phyloP scores from a whole-genome alignment of 2,329 filamentous ascomycete genomes.

The Claviceps sp. region DNA sequence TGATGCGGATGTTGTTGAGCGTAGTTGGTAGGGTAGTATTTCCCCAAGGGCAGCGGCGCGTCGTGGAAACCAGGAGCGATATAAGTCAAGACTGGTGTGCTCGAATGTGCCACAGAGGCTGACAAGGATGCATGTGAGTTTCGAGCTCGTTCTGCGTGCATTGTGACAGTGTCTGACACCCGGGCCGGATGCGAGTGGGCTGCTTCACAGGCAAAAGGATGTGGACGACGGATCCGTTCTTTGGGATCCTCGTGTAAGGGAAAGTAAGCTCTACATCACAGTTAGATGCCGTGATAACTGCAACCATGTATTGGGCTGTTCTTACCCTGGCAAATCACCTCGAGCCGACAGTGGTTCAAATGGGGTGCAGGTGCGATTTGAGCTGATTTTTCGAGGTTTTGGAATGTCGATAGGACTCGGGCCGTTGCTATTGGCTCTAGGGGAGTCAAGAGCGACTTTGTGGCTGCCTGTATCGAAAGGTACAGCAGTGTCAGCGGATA shows the following conservation, averaged over 20 bases:
- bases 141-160: constrained; percentile 13
- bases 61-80: constrained; percentile 35
- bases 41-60: constrained; percentile 39
- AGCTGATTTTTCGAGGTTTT: constrained; percentile 24
- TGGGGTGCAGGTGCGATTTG: constrained; percentile 28
- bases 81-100: constrained; percentile 37
- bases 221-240: constrained; percentile 31
- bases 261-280: constrained; percentile 41
- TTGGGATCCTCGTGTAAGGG: constrained; percentile 44
- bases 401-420: constrained; percentile 43
- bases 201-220: constrained; percentile 35
- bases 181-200: constrained; percentile 24
- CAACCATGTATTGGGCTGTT: not conserved
- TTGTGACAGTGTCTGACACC: constrained; percentile 18
- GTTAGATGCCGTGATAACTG: not conserved
- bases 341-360: constrained; percentile 41
- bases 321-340: constrained; percentile 46
- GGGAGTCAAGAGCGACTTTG: constrained; percentile 7
- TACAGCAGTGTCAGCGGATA: not conserved
- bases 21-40: constrained; percentile 52
- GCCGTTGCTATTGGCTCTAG: constrained; percentile 18
- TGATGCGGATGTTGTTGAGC: constrained; percentile 22
- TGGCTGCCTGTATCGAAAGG: constrained; percentile 1
- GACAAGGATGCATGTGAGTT: constrained; percentile 10
- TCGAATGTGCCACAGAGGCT: constrained; percentile 14